A percentile compares a stretch with the other conserved stretches of the same genome.
Conservation (phyloP, 257 asterid genomes). For the Datura wrightii region DNA sequence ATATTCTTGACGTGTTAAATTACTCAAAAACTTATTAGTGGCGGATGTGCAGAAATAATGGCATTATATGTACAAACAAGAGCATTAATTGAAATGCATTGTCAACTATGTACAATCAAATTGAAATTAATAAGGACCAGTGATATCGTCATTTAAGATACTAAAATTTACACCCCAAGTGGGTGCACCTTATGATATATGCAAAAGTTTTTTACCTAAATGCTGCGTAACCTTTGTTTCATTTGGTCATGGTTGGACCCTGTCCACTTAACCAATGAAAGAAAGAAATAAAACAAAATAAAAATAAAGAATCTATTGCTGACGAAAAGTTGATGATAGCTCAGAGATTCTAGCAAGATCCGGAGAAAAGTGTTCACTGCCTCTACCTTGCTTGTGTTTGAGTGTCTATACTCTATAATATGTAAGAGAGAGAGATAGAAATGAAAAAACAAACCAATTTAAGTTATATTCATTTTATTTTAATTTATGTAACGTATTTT, state of each 20-base stretch:
- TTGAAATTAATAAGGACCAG: conserved; percentile 27
- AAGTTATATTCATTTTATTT: too few relatives aligned
- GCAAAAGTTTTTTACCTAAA: conserved; percentile 28
- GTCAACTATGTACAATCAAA: conserved; percentile 26
- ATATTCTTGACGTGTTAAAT: background rate
- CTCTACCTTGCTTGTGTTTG: conserved; percentile 26
- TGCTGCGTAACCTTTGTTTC: conserved; percentile 37
- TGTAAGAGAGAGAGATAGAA: background rate
- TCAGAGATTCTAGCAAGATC: conserved; percentile 43
- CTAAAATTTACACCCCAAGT: conserved; percentile 23
- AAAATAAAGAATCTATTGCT: conserved; percentile 31
- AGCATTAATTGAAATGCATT: conserved; percentile 32
- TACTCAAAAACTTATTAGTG: background rate
- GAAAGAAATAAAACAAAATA: conserved; percentile 26
- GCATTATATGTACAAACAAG: background rate
- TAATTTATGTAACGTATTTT: too few relatives aligned
- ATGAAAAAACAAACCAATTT: too few relatives aligned
- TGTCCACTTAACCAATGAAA: conserved; percentile 32
- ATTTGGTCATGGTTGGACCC: conserved; percentile 48
- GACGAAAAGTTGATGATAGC: conserved; percentile 43
- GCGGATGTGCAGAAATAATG: too few relatives aligned
- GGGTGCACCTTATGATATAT: conserved; percentile 28
- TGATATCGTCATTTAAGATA: conserved; percentile 23
- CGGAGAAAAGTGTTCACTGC: conserved; percentile 34
- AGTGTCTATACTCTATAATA: conserved; percentile 7